These are phyloP conservation scores for Coprinopsis sp. DNA, from an alignment of 768 basidiomycete genomes.

Conservation along the genomic window DNA sequence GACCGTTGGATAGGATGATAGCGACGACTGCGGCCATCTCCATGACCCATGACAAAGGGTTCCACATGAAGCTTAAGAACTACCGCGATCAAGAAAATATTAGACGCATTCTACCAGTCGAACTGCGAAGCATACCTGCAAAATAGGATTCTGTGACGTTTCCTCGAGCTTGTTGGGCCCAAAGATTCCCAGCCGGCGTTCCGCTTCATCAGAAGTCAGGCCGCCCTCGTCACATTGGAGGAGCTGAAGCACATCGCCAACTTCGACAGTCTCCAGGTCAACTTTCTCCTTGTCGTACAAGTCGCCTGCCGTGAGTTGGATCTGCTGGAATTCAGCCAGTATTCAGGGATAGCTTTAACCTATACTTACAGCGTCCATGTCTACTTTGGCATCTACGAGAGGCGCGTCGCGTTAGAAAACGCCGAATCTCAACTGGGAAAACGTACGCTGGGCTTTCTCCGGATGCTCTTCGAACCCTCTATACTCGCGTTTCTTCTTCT, in stretches of 20 bases:
- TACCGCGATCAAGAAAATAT: conserved; percentile 21
- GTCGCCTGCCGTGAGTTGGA: conserved; percentile 89
- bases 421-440: conserved; percentile 10
- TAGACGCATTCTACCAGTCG: conserved; percentile 1
- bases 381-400: conserved; percentile 73
- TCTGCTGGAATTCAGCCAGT: conserved; percentile 30
- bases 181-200: conserved; percentile 84
- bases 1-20: conserved; percentile 94
- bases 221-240: conserved; percentile 87
- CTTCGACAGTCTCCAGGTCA: conserved; percentile 93
- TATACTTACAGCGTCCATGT: conserved; percentile 69
- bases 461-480: conserved; percentile 80
- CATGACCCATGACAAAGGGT: conserved; percentile 99
- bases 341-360: conserved; percentile 9
- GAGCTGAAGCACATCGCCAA: conserved; percentile 95
- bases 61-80: conserved; percentile 99
- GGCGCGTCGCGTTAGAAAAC: conserved; percentile 12
- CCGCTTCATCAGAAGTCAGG: conserved; percentile 69
- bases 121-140: conserved; percentile 57
- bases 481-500: conserved; percentile 75
- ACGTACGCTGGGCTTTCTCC: conserved; percentile 63
- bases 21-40: conserved; percentile 93
- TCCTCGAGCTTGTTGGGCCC: conserved; percentile 93
- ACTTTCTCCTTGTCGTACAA: conserved; percentile 99
- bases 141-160: conserved; percentile 87